These are phyloP conservation scores for Fusarium sp. DNA, from an alignment of 2,329 filamentous ascomycete species.

Conservation along the genomic window DNA sequence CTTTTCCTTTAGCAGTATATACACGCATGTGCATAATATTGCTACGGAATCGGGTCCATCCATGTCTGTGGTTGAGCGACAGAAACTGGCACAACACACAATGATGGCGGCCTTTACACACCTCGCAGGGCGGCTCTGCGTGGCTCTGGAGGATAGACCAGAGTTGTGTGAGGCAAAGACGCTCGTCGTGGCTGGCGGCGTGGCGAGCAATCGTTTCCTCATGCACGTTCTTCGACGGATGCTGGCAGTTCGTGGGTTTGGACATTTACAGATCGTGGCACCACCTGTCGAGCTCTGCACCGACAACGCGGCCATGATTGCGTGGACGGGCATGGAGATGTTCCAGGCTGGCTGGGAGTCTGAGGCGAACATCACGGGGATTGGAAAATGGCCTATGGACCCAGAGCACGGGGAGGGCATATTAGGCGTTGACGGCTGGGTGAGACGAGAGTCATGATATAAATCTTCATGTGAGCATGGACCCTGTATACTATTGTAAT, in stretches of 20 bases:
- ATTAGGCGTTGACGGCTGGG: slow-evolving; percentile 67
- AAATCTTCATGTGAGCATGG: slow-evolving; percentile 2
- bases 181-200: slow-evolving; percentile 89
- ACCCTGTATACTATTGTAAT: slow-evolving; percentile 25
- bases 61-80: slow-evolving; percentile 71
- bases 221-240: slow-evolving; percentile 70
- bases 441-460: slow-evolving; percentile 38
- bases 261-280: slow-evolving; percentile 71
- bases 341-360: slow-evolving; percentile 80
- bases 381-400: slow-evolving; percentile 83
- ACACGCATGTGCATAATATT: slow-evolving; percentile 65
- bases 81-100: slow-evolving; percentile 75
- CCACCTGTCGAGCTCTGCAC: slow-evolving; percentile 87
- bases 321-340: slow-evolving; percentile 95
- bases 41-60: slow-evolving; percentile 50
- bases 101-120: slow-evolving; percentile 92
- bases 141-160: slow-evolving; percentile 66
- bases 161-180: slow-evolving; percentile 60
- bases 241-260: slow-evolving; percentile 75
- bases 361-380: slow-evolving; percentile 68
- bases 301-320: slow-evolving; percentile 98
- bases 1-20: slow-evolving; percentile 80
- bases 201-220: slow-evolving; percentile 87
- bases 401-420: slow-evolving; percentile 70
- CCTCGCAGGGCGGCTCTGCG: slow-evolving; percentile 78